A percentile compares a stretch with the other conserved stretches of the same genome.
phyloP scores from a whole-genome alignment of 1,284 basidiomycete species.

The Malassezia furfur region DNA sequence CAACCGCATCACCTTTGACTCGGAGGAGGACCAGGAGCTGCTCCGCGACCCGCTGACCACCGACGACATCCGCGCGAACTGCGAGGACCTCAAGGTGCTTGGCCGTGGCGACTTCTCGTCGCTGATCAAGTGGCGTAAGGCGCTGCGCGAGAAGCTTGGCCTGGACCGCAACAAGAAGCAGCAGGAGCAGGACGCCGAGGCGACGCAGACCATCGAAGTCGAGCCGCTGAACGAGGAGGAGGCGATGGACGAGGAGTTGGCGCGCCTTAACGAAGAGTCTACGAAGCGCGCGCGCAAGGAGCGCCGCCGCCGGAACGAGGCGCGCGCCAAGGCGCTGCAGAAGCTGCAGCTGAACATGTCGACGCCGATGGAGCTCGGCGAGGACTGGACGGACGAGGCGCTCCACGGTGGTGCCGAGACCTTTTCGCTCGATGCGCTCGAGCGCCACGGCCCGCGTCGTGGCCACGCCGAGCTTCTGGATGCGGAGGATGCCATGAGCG shows the following conservation, averaged over 20 bases:
- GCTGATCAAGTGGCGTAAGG: constrained; percentile 70
- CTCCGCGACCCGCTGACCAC: constrained; percentile 57
- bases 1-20: constrained; percentile 69
- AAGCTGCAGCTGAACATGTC: constrained; percentile 97
- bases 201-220: constrained; percentile 54
- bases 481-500: constrained; percentile 5
- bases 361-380: constrained; percentile 84
- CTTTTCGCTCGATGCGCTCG: constrained; percentile 33
- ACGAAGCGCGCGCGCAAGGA: constrained; percentile 67
- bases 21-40: constrained; percentile 60
- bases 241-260: constrained; percentile 65
- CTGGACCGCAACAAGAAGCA: constrained; percentile 30
- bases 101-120: constrained; percentile 95
- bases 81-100: constrained; percentile 86
- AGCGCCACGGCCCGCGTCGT: constrained; percentile 18
- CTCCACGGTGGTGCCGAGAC: constrained; percentile 31
- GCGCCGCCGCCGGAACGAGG: constrained; percentile 76
- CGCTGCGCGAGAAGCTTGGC: constrained; percentile 62
- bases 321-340: constrained; percentile 75
- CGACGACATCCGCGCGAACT: constrained; percentile 68
- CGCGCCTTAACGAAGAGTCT: constrained; percentile 71
- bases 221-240: constrained; percentile 54
- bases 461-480: constrained; percentile 10
- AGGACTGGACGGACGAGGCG: constrained; percentile 55
- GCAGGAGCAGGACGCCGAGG: constrained; percentile 20